Evolutionary conservation across 2,329 filamentous ascomycete genomes (phyloP).

Genomic region (Penicillium occitanis): DNA sequence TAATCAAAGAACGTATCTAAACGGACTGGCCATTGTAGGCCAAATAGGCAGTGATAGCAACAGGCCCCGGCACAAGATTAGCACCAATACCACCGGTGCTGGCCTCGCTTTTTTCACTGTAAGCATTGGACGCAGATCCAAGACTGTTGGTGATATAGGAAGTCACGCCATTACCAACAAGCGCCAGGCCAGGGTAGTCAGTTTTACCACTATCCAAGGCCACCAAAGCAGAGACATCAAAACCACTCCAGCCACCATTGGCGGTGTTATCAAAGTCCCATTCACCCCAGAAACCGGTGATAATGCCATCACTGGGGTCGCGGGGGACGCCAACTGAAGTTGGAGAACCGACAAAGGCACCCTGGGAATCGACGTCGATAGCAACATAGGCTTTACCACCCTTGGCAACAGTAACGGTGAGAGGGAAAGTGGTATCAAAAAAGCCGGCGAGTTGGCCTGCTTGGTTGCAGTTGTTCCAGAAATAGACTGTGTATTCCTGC

Average conservation of each 20-base stretch:
- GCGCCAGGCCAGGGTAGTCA: conserved; percentile 34
- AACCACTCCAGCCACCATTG: conserved; percentile 37
- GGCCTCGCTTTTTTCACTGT: not conserved
- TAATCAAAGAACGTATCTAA: not conserved
- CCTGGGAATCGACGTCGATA: not conserved
- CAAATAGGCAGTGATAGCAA: conserved; percentile 1
- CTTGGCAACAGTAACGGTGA: not conserved
- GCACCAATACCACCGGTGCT: not conserved
- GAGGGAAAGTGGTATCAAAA: not conserved
- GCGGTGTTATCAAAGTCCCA: conserved; percentile 36
- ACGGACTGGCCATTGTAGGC: not conserved
- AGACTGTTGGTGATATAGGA: conserved; percentile 1
- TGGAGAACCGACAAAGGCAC: not conserved
- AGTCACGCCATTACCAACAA: not conserved
- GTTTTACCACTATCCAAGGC: conserved; percentile 32
- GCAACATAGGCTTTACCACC: not conserved
- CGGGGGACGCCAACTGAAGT: not conserved
- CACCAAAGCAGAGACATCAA: conserved; percentile 42
- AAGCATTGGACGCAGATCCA: not conserved
- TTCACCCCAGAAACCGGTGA: conserved; percentile 42
- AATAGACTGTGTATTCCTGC: conserved; percentile 35
- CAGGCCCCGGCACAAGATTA: not conserved
- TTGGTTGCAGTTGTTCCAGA: conserved; percentile 45
- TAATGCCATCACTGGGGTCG: not conserved
- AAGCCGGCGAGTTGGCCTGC: conserved; percentile 32